These are phyloP conservation scores for Favolaschia claudopus DNA, from an alignment of 768 basidiomycete species.

Conservation along the genomic window DNA sequence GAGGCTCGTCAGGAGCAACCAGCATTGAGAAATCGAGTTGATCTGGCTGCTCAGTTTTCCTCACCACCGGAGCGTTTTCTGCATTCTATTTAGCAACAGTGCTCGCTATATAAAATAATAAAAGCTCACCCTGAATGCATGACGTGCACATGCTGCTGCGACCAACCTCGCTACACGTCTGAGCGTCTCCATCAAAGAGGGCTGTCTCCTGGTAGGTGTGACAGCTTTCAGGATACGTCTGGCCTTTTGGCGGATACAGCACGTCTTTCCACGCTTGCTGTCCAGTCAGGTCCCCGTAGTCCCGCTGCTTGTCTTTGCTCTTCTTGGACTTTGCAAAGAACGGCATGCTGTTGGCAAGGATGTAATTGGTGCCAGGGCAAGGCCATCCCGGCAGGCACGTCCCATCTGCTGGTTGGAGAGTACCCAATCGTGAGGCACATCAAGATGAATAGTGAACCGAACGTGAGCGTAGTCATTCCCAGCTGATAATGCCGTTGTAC, in stretches of 20 bases:
- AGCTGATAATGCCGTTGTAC: slow-evolving; percentile 34
- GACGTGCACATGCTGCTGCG: background rate
- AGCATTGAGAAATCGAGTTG: too few species aligned
- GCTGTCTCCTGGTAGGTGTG: background rate
- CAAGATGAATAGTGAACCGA: slow-evolving; percentile 25
- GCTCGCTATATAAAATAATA: too few species aligned
- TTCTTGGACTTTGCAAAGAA: too few species aligned
- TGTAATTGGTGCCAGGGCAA: background rate
- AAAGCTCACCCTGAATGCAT: background rate
- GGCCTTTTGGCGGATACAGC: background rate
- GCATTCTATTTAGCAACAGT: background rate
- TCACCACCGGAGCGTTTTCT: background rate
- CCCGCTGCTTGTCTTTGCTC: background rate
- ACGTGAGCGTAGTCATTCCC: slow-evolving; percentile 36
- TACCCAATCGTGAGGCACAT: slow-evolving; percentile 31
- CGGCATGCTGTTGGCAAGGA: background rate
- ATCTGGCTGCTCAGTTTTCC: too few species aligned
- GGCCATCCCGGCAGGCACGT: slow-evolving; percentile 27
- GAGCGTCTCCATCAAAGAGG: background rate
- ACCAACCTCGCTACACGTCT: background rate
- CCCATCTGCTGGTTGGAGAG: slow-evolving; percentile 30
- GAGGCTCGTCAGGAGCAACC: background rate
- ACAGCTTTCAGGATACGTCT: background rate
- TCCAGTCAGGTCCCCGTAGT: background rate
- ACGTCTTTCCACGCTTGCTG: background rate